These are phyloP conservation scores for Phallus indusiatus DNA, from an alignment of 768 basidiomycete species.

Conservation along the genomic window DNA sequence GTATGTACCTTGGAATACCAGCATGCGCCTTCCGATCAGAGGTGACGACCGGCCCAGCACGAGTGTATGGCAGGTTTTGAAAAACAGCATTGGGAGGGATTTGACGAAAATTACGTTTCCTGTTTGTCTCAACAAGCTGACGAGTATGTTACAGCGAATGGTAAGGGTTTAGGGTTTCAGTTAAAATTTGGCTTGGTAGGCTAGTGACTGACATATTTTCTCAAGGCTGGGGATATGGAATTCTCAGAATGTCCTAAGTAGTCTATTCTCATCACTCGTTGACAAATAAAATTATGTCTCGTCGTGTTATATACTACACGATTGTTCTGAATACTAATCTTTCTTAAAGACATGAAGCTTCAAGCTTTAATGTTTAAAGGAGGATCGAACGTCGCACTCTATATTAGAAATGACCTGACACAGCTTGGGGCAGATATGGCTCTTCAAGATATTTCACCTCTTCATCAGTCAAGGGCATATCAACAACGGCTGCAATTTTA, in stretches of 20 bases:
- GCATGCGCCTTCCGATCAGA: conserved; percentile 54
- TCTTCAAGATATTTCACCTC: no score
- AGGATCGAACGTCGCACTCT: no score
- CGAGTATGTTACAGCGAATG: conserved; percentile 96
- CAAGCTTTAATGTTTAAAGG: no score
- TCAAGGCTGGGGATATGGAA: conserved; percentile 92
- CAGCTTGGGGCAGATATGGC: no score
- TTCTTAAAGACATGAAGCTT: no score
- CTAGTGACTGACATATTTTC: neutral
- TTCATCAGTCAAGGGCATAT: no score
- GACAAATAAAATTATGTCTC: no score
- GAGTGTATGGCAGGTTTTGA: conserved; percentile 91
- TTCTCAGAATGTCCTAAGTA: conserved; percentile 83
- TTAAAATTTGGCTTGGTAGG: neutral
- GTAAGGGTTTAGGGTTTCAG: conserved; percentile 30
- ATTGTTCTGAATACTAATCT: no score
- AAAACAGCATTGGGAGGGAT: conserved; percentile 93
- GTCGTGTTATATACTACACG: no score
- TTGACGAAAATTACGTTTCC: conserved; percentile 93
- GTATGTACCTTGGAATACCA: conserved; percentile 61
- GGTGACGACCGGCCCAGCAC: conserved; percentile 78
- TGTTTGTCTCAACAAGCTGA: conserved; percentile 88
- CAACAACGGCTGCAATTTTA: no score
- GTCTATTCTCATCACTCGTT: no score
- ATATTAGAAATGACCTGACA: no score